Conservation (phyloP, 768 basidiomycete species). For the Pulveroboletus sp. region DNA sequence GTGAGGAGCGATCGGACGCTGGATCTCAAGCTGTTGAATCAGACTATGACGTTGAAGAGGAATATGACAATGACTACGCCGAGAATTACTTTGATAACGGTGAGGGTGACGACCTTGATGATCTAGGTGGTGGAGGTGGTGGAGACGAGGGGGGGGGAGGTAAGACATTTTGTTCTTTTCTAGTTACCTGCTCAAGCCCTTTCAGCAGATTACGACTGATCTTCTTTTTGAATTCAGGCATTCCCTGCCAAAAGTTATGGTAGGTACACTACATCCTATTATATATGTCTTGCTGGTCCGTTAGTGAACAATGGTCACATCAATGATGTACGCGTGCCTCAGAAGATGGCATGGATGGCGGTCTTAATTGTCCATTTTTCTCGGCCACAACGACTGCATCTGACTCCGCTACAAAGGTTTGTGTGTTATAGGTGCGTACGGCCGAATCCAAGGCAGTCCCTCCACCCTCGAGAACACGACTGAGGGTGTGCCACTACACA, state of each 20-base stretch:
- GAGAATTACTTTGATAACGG: constrained; percentile 91
- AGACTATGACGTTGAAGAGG: constrained; percentile 86
- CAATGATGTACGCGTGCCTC: background rate
- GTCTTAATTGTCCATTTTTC: background rate
- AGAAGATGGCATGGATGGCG: background rate
- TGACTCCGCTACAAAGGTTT: background rate
- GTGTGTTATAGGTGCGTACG: background rate
- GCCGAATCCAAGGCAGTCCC: too few relatives aligned
- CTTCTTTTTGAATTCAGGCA: background rate
- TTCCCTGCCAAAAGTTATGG: background rate
- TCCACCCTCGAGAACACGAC: background rate
- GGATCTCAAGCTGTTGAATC: constrained; percentile 62
- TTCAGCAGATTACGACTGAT: constrained; percentile 27
- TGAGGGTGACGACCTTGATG: constrained; percentile 76
- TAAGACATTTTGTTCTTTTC: constrained; percentile 1
- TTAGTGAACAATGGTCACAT: background rate
- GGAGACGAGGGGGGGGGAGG: constrained; percentile 64
- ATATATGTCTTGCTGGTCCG: background rate
- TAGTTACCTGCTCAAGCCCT: background rate
- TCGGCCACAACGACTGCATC: background rate
- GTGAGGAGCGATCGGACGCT: constrained; percentile 61
- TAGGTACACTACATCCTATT: background rate
- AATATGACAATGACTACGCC: constrained; percentile 88
- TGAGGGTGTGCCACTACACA: constrained; percentile 10
- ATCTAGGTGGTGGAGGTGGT: constrained; percentile 66